Conservation (phyloP, 805 yeast genomes). For the Osmozyma mogii region DNA sequence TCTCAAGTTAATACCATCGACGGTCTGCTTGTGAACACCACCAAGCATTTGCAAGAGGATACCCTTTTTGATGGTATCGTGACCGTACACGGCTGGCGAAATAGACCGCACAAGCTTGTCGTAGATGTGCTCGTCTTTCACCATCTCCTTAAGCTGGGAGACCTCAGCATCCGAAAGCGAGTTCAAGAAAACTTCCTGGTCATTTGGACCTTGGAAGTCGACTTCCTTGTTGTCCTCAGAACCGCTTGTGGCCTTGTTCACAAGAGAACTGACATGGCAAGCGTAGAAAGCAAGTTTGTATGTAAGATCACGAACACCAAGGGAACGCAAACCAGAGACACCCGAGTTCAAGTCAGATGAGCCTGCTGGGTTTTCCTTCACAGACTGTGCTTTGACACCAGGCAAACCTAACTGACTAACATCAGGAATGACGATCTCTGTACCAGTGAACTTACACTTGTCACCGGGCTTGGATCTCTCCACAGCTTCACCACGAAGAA, state of each 20-base stretch:
- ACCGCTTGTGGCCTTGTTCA: slow-evolving; percentile 20
- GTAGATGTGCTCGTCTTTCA: slow-evolving; percentile 78
- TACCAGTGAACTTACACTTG: slow-evolving; percentile 87
- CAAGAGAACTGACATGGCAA: slow-evolving; percentile 72
- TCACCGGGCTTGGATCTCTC: slow-evolving; percentile 98
- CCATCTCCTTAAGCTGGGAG: slow-evolving; percentile 81
- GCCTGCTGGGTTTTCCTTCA: slow-evolving; percentile 55
- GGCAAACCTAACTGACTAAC: slow-evolving; percentile 90
- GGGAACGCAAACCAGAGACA: slow-evolving; percentile 76
- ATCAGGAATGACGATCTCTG: slow-evolving; percentile 92
- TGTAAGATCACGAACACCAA: slow-evolving; percentile 93
- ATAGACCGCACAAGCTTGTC: slow-evolving; percentile 77
- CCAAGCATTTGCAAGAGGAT: slow-evolving; percentile 80
- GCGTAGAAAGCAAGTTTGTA: slow-evolving; percentile 89
- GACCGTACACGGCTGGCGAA: slow-evolving; percentile 96
- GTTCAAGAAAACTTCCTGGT: slow-evolving; percentile 74
- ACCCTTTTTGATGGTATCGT: slow-evolving; percentile 90
- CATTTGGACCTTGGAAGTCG: slow-evolving; percentile 46
- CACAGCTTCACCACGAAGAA: slow-evolving; percentile 87
- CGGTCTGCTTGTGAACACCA: slow-evolving; percentile 90
- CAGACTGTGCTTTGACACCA: slow-evolving; percentile 82
- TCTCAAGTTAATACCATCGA: slow-evolving; percentile 90
- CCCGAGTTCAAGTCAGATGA: slow-evolving; percentile 75
- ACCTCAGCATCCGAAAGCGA: slow-evolving; percentile 77
- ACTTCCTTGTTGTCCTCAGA: slow-evolving; percentile 13